Evolutionary conservation across 2,329 filamentous ascomycete species (phyloP).

Genomic region (Dactylellina sp.): DNA sequence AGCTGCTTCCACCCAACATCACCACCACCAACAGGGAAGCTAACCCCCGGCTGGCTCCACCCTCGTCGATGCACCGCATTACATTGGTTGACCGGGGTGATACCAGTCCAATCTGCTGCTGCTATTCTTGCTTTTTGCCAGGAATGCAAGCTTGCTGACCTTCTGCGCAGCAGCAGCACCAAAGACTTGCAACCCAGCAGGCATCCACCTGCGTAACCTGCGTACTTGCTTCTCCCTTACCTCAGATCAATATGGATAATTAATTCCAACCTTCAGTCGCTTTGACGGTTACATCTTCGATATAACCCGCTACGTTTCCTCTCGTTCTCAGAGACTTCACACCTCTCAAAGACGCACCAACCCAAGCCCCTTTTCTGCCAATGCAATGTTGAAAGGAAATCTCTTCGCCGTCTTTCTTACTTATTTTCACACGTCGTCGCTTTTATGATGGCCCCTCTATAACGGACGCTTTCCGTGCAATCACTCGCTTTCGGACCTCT

Average conservation of each 20-base stretch:
- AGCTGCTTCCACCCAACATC: conserved; percentile 19
- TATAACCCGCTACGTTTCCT: conserved; percentile 30
- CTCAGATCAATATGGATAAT: conserved; percentile 46
- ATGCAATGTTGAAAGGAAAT: conserved; percentile 42
- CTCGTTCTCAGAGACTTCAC: conserved; percentile 23
- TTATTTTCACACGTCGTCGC: conserved; percentile 18
- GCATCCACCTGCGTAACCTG: conserved; percentile 2
- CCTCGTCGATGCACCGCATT: conserved; percentile 45
- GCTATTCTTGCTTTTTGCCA: conserved; percentile 45
- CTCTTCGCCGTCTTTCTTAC: conserved; percentile 11
- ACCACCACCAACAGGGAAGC: conserved; percentile 30
- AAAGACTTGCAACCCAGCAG: conserved; percentile 11
- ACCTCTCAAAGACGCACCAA: conserved; percentile 15
- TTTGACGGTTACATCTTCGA: conserved; percentile 15
- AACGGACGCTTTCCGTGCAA: conserved; percentile 42
- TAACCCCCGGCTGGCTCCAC: conserved; percentile 49
- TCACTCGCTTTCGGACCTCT: conserved; percentile 43
- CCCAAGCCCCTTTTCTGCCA: conserved; percentile 16
- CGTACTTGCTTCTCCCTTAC: conserved; percentile 38
- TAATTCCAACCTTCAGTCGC: conserved; percentile 25
- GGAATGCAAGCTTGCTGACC: conserved; percentile 50
- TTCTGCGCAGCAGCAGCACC: conserved; percentile 36
- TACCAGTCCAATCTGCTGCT: conserved; percentile 19
- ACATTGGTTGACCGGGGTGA: conserved; percentile 30
- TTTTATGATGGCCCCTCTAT: conserved; percentile 43